phyloP scores from a whole-genome alignment of 768 basidiomycete genomes.

The Phlegmacium glaucopus region DNA sequence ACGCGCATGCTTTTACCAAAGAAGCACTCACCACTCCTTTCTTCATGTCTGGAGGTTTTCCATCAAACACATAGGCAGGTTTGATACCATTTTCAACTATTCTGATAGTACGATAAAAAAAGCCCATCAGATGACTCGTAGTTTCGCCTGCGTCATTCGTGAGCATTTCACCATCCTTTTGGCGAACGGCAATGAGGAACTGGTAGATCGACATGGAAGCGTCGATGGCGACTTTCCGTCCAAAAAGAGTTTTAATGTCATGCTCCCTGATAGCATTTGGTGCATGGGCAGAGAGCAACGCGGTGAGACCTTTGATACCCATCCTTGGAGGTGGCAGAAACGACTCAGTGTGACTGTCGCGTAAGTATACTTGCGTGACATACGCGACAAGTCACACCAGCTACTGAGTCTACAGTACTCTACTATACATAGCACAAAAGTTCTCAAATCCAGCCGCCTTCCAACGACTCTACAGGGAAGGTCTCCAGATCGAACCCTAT shows the following conservation, averaged over 20 bases:
- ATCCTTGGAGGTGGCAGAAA: constrained; percentile 30
- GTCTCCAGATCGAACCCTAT: constrained; percentile 37
- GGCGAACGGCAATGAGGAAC: constrained; percentile 96
- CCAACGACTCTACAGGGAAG: constrained; percentile 43
- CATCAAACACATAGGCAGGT: constrained; percentile 97
- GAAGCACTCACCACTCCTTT: constrained; percentile 77
- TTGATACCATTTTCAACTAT: constrained; percentile 99
- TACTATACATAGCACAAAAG: too few relatives aligned
- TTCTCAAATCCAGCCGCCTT: constrained; percentile 47
- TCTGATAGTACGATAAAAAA: constrained; percentile 96
- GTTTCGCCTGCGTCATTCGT: constrained; percentile 98
- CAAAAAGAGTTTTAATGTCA: constrained; percentile 96
- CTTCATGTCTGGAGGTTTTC: constrained; percentile 97
- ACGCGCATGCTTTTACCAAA: background rate
- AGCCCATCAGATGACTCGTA: constrained; percentile 97
- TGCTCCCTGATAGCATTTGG: constrained; percentile 87
- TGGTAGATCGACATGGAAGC: constrained; percentile 98
- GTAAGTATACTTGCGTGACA: background rate
- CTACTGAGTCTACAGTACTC: too few relatives aligned
- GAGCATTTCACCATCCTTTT: constrained; percentile 93
- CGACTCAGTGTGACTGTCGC: too few relatives aligned
- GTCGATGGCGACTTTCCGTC: constrained; percentile 97
- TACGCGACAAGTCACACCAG: constrained; percentile 2
- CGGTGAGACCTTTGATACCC: constrained; percentile 97
- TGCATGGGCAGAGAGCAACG: constrained; percentile 84